Evolutionary conservation across 176 grass and related monocot genomes (phyloP).

Genomic region (Elymus sibiricus): DNA sequence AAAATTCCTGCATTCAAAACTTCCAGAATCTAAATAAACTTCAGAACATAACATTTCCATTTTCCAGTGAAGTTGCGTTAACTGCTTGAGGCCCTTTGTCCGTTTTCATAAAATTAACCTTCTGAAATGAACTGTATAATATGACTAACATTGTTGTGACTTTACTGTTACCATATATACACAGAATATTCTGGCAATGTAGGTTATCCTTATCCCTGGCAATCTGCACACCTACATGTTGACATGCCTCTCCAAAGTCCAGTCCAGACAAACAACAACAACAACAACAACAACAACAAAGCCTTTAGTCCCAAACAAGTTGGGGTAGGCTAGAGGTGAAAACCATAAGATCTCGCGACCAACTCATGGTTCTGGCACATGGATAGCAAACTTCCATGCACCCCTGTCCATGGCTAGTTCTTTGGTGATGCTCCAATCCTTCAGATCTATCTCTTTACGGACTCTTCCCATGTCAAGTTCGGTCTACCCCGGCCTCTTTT

Average conservation of each 20-base stretch:
- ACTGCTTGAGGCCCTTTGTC: neutral
- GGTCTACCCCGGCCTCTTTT: no score
- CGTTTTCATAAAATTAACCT: neutral
- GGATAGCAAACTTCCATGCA: no score
- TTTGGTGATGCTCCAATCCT: no score
- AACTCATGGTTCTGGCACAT: no score
- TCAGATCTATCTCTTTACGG: no score
- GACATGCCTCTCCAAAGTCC: neutral
- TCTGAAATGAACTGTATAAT: conserved; percentile 15
- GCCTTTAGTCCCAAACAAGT: no score
- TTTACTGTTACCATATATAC: conserved; percentile 3
- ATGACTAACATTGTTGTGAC: neutral
- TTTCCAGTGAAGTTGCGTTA: neutral
- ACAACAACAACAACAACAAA: no score
- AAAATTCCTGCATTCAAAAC: neutral
- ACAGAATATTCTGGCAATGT: neutral
- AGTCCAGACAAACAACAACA: conserved; percentile 1
- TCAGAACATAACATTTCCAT: neutral
- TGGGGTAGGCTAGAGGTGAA: no score
- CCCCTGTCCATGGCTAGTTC: no score
- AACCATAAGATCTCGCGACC: no score
- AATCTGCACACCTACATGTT: neutral
- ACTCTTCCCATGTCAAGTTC: no score
- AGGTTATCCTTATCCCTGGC: neutral
- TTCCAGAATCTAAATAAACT: neutral